Base-by-base conservation (phyloP, 805 yeast species). In the Zygosaccharomyces bailii region DNA sequence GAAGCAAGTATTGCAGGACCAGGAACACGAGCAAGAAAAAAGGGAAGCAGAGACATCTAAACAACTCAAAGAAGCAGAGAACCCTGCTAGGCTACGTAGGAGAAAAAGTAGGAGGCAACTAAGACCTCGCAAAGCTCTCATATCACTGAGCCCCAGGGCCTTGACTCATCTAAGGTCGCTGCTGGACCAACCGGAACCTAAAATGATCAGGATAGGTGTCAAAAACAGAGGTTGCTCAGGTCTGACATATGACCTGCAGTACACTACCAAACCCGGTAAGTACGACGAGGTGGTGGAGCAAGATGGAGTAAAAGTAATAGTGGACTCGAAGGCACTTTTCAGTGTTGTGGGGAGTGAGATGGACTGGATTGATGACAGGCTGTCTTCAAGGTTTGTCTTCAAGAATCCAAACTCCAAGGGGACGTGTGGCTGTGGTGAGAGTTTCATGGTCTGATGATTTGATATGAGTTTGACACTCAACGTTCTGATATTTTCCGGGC, bases 371-470 rank as follows among this genome's bases (percentile, higher is more conserved):
- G 98, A 93, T 60, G 96, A 93, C 60, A 90, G 88, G 65, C 72
- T 93, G 51, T 78, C 89, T 24, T 82, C 93, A 10, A 78, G 95
- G 59, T 93, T 93, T 63, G 88, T 93, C 14, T 93, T 93, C 74
- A 84, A 77, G 62, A 93, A 93, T 66, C 99, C 99, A 51, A 93
- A 93, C 68, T 85, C 96, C 31, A 93, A 91, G 71, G 99, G 98
- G 24, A 86, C 96, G 39, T 93, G 99, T 69, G 99, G 99, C 9
- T 93, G 99, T 67, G 99, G 99, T 43, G 99, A 93, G 70, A 87
- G 96, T 4, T 93, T 93, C 66, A 93, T 90, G 96, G 96, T 91
- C 6, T 90, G n/a, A n/a, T n/a, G n/a, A n/a, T n/a, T n/a, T n/a
- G n/a, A n/a, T n/a, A n/a, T n/a, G 70, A 60, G 24, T 33, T 3